Evolutionary conservation across 768 basidiomycete genomes (phyloP), one percentile per base, ranked within the genome.

Genomic region (Cystoderma amianthinum): DNA sequence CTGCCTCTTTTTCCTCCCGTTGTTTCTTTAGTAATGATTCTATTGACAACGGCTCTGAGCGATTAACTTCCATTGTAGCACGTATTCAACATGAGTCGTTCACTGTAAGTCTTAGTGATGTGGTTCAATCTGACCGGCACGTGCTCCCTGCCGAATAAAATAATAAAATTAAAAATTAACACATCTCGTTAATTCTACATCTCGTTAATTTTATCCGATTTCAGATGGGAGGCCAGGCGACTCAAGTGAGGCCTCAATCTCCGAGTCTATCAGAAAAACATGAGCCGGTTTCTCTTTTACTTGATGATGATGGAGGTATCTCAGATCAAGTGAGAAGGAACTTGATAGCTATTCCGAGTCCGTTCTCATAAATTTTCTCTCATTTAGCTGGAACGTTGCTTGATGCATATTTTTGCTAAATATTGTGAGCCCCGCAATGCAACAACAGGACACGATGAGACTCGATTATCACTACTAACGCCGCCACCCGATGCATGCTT

Each of bases 21-120:
- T 98, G 95, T 64, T 84, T 87, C 51, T 85, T 79, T 18, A 98
- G 69, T 45, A 97, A 65, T 25, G 77, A 71, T 56, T 96, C 91
- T 45, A 97, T 94, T 4, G 92, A 95, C 30, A 96, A 67, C 1
- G 94, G 94, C 56, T 84, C 78, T 34, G 74, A 48, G 49, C 68
- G 67, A 47, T 62, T 67, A 15, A 61, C 52, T 49, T 72, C 54
- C 71, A 82, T 80, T 7, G 12, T 30, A 30, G 28, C 28, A 15
- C 15, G 15, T 15, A 30, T 9, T 36, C 25, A 28, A n/a, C 25
- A 7, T 28, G 25, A 28, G n/a, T n/a, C 25, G n/a, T 7, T 28
- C 25, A n/a, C n/a, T n/a, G n/a, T n/a, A n/a, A n/a, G n/a, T n/a
- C n/a, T n/a, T n/a, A n/a, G n/a, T n/a, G n/a, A n/a, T n/a, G n/a